Evolutionary conservation across 1,139 yeast species (phyloP).

Genomic region (Zhuliangozyma parablackwelliae): DNA sequence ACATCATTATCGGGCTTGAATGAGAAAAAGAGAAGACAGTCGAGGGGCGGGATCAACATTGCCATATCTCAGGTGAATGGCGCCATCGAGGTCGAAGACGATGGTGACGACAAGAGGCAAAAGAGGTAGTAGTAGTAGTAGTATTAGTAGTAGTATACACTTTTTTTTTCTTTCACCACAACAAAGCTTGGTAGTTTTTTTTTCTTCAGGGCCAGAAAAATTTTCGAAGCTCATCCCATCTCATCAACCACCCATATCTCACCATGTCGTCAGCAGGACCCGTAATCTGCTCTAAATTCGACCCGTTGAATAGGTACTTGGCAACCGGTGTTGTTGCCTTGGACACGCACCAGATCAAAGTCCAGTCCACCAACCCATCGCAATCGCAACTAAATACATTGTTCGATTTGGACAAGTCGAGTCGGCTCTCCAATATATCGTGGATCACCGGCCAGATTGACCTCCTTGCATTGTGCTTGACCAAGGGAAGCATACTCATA

Average conservation of each 20-base stretch:
- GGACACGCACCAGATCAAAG: slow-evolving; percentile 70
- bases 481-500: slow-evolving; percentile 59
- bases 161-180: too few species aligned
- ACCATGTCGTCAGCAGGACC: slow-evolving; percentile 14
- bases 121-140: too few species aligned
- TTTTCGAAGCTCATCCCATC: slow-evolving; percentile 4
- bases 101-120: not conserved
- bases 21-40: slow-evolving; percentile 20
- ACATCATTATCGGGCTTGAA: slow-evolving; percentile 5
- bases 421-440: slow-evolving; percentile 45
- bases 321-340: slow-evolving; percentile 69
- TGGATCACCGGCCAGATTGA: slow-evolving; percentile 48
- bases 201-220: slow-evolving; percentile 1
- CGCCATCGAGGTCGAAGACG: not conserved
- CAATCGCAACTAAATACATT: slow-evolving; percentile 36
- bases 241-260: not conserved
- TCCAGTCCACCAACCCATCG: slow-evolving; percentile 46
- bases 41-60: slow-evolving; percentile 27
- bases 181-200: too few species aligned
- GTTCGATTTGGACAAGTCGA: slow-evolving; percentile 53
- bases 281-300: slow-evolving; percentile 41
- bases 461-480: slow-evolving; percentile 57
- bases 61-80: slow-evolving; percentile 1
- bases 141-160: too few species aligned
- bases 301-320: slow-evolving; percentile 52